Percentiles rank a stretch among this genome's conserved stretches.
These are phyloP conservation scores for Selaginella tamariscina DNA, from an alignment of 75 land plant species.

Conservation along the genomic window DNA sequence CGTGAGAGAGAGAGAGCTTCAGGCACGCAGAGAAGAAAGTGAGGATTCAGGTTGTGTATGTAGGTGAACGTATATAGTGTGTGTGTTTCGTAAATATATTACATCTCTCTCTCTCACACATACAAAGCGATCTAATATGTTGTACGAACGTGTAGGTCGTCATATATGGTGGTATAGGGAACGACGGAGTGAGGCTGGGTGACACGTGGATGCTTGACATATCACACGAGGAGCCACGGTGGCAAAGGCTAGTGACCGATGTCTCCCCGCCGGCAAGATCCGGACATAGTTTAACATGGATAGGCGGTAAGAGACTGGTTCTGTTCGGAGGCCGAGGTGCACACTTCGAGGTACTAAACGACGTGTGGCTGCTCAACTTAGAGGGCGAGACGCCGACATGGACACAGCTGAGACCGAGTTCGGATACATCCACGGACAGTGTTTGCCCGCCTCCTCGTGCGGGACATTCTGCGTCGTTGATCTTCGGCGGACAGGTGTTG, in stretches of 20 bases:
- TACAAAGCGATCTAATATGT: too few species aligned
- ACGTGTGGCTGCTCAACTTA: conserved; percentile 74
- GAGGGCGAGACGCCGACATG: conserved; percentile 34
- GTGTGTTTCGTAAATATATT: too few species aligned
- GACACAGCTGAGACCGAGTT: conserved; percentile 46
- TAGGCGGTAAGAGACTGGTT: conserved; percentile 41
- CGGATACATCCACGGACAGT: conserved; percentile 22
- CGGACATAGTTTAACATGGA: conserved; percentile 82
- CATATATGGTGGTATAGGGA: conserved; percentile 80
- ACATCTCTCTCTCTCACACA: too few species aligned
- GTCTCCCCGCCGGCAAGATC: conserved; percentile 74
- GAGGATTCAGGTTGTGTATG: too few species aligned
- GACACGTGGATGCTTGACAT: conserved; percentile 90
- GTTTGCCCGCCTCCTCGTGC: conserved; percentile 56
- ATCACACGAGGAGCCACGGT: conserved; percentile 27
- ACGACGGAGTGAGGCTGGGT: conserved; percentile 51
- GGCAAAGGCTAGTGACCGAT: conserved; percentile 43
- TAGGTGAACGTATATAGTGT: too few species aligned
- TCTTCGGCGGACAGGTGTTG: conserved; percentile 59
- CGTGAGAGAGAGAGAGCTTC: too few species aligned
- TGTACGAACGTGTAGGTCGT: too few species aligned
- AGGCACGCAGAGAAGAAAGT: too few species aligned
- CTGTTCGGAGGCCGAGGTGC: conserved; percentile 85
- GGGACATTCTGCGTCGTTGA: conserved; percentile 74
- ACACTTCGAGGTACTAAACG: conserved; percentile 72